Conservation (phyloP, 2,329 filamentous ascomycete genomes). For the Aspergillus carbonarius region DNA sequence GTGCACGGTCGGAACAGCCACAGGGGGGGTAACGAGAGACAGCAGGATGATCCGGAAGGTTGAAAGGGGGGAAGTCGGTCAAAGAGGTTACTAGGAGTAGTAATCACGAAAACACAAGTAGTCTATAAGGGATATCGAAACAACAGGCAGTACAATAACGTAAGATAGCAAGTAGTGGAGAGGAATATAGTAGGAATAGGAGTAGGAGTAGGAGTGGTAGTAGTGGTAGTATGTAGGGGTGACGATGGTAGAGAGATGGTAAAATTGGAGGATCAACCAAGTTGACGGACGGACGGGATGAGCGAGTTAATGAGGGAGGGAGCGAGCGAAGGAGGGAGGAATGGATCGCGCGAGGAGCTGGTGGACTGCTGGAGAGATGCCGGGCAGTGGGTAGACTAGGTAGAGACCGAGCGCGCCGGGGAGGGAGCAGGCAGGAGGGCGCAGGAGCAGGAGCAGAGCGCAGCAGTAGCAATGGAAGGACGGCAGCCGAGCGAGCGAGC, state of each 20-base stretch:
- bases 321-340: neutral
- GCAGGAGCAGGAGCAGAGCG: neutral
- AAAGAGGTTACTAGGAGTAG: neutral
- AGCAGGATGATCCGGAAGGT: neutral
- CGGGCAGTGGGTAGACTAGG: neutral
- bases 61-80: neutral
- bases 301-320: conserved; percentile 14
- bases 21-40: conserved; percentile 10
- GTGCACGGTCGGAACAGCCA: neutral
- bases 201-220: neutral
- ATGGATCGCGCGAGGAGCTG: neutral
- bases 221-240: neutral
- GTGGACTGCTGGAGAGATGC: neutral
- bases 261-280: conserved; percentile 8
- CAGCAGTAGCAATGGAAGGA: neutral
- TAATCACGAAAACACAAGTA: neutral
- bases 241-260: neutral
- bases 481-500: too few relatives aligned
- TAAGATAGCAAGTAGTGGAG: neutral
- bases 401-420: neutral
- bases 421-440: neutral
- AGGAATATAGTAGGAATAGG: neutral
- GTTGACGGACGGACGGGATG: conserved; percentile 7
- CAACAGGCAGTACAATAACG: neutral
- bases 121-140: conserved; percentile 1